Conservation (phyloP, 2,329 filamentous ascomycete species). For the Epicoccum sorghinum region DNA sequence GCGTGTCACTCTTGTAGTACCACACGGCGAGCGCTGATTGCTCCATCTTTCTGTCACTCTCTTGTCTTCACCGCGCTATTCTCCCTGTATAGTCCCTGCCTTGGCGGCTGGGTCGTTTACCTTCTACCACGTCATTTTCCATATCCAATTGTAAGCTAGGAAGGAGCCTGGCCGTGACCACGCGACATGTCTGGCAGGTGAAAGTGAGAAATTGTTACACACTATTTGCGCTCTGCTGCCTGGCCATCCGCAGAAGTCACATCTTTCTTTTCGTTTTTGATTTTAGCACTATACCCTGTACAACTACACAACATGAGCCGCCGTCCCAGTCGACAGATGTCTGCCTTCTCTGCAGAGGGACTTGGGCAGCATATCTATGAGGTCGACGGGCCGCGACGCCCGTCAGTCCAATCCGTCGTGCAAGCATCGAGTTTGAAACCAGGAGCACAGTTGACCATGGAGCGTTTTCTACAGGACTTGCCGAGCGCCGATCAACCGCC, state of each 20-base stretch:
- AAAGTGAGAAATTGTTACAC: neutral
- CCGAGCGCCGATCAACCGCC: constrained; percentile 49
- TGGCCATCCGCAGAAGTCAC: neutral
- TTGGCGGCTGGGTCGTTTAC: constrained; percentile 7
- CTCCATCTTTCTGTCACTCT: constrained; percentile 5
- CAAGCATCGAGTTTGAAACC: constrained; percentile 42
- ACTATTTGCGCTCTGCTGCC: constrained; percentile 8
- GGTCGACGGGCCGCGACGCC: constrained; percentile 21
- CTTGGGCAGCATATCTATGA: constrained; percentile 15
- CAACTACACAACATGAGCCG: constrained; percentile 25
- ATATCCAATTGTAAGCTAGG: neutral
- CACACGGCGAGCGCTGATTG: constrained; percentile 28
- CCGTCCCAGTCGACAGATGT: constrained; percentile 15
- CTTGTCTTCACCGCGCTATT: constrained; percentile 16
- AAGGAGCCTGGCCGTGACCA: constrained; percentile 9
- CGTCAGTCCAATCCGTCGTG: constrained; percentile 20
- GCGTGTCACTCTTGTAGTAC: constrained; percentile 44
- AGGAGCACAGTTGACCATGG: constrained; percentile 51
- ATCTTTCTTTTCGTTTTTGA: constrained; percentile 1
- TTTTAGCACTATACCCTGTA: constrained; percentile 39
- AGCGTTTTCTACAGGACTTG: constrained; percentile 52
- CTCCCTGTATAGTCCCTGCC: constrained; percentile 13
- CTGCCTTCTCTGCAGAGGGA: constrained; percentile 14
- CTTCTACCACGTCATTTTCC: constrained; percentile 8
- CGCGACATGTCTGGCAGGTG: constrained; percentile 12